phyloP scores from a whole-genome alignment of 371 early-diverging fungal species.

The Mucor velutinosus region DNA sequence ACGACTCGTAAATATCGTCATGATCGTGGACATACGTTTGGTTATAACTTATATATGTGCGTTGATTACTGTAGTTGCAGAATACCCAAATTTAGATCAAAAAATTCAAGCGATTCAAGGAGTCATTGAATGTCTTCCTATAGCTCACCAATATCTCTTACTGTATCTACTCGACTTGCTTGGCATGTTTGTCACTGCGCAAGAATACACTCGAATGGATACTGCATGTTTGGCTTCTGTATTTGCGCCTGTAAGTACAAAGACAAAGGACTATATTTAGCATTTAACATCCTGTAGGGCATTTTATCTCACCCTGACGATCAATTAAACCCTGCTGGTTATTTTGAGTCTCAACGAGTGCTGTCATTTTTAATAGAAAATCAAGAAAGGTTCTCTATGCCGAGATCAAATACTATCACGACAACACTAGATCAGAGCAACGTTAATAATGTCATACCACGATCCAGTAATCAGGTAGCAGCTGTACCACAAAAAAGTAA shows the following conservation, averaged over 20 bases:
- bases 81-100: not conserved
- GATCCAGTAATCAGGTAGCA: not conserved
- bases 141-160: conserved; percentile 56
- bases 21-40: not conserved
- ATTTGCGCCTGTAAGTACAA: conserved; percentile 55
- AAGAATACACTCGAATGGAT: conserved; percentile 61
- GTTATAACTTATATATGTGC: not conserved
- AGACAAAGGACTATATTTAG: not conserved
- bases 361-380: conserved; percentile 59
- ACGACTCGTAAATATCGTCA: conserved; percentile 14
- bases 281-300: conserved; percentile 21
- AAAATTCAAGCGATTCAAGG: conserved; percentile 54
- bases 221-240: conserved; percentile 56
- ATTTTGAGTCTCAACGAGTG: conserved; percentile 58
- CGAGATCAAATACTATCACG: conserved; percentile 8
- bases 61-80: not conserved
- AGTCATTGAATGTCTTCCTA: conserved; percentile 50
- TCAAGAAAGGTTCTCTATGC: conserved; percentile 34
- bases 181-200: conserved; percentile 48
- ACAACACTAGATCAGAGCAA: not conserved
- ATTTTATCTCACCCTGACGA: conserved; percentile 61
- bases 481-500: conserved; percentile 6
- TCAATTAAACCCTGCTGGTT: conserved; percentile 56
- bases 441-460: not conserved
- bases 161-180: conserved; percentile 63